Percentiles rank a stretch among this genome's conserved stretches.
phyloP scores from a whole-genome alignment of 228 moss, liverwort and hornwort species.

The Sphagnum fallax region DNA sequence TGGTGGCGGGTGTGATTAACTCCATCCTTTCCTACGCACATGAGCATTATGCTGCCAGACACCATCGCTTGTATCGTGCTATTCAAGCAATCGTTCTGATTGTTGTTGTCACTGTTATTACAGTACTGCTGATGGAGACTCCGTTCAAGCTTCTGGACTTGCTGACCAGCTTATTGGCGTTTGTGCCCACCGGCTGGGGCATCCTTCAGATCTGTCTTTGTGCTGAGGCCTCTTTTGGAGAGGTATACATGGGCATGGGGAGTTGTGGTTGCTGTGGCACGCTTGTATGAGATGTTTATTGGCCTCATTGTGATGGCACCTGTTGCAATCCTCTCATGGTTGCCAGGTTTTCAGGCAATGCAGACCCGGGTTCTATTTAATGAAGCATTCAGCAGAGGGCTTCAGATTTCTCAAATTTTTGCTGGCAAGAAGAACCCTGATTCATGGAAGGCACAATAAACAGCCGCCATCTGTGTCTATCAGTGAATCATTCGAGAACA shows the following conservation, averaged over 20 bases:
- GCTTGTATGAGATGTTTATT: slow-evolving; percentile 82
- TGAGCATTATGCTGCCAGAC: slow-evolving; percentile 55
- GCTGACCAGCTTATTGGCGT: slow-evolving; percentile 73
- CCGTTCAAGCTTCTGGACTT: slow-evolving; percentile 58
- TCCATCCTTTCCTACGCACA: slow-evolving; percentile 44
- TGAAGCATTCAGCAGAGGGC: slow-evolving; percentile 93
- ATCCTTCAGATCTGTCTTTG: slow-evolving; percentile 62
- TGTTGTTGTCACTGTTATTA: slow-evolving; percentile 25
- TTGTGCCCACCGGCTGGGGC: slow-evolving; percentile 94
- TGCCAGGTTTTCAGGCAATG: slow-evolving; percentile 96
- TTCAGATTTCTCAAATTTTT: slow-evolving; percentile 55
- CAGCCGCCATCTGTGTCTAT: no score
- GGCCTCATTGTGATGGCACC: slow-evolving; percentile 75
- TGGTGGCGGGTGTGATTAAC: slow-evolving; percentile 65
- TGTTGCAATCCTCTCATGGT: slow-evolving; percentile 83
- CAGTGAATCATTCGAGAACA: no score
- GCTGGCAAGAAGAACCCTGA: slow-evolving; percentile 6
- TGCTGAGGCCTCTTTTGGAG: slow-evolving; percentile 49
- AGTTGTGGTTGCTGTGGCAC: slow-evolving; percentile 70
- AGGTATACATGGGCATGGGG: slow-evolving; percentile 64
- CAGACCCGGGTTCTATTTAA: slow-evolving; percentile 97
- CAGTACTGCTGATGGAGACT: slow-evolving; percentile 63
- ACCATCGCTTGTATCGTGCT: slow-evolving; percentile 62
- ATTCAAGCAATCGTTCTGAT: slow-evolving; percentile 62
- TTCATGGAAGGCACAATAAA: no score